Base-by-base conservation (phyloP, 2,329 filamentous ascomycete genomes). In the Macroventuria anomochaeta region DNA sequence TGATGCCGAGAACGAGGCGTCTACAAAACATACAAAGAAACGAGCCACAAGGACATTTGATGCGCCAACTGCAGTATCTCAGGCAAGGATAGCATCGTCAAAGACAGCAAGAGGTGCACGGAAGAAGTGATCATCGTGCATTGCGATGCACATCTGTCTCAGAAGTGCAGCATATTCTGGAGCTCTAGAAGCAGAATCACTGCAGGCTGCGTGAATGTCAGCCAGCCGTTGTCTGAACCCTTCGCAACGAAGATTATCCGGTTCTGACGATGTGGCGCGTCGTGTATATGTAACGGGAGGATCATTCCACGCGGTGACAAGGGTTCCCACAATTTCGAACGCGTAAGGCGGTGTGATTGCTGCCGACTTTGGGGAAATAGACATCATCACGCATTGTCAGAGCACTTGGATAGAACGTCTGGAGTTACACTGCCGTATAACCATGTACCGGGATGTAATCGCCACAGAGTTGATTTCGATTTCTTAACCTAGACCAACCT, bases 51-150 rank as follows among this genome's bases (percentile, higher is more conserved):
- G 61, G 33, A 69, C 67, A 11, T 76, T 68, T 41, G 70, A 72
- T 15, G 70, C 73, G 13, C 69, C 74, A 7, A 76, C 74, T 10
- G 69, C 72, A 36, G 66, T 71, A 46, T 75, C 71, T 46, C 68
- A 71, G 43, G 69, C 68, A 17, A 62, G 58, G 42, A 59, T 55
- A 11, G 54, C 66, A 12, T 38, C 62, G 7, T 26, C 63, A 0
- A 65, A 59, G 29, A 39, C 62, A 12, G 62, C 64, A 34, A 50
- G 37, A 50, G 36, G 46, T 21, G 39, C 28, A 1, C 46, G 21
- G 6, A 49, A 48, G 29, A 54, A 38, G 29, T 54, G 29, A 49
- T 15, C 2, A 7, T 10, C 17, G 7, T n/a, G 26, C 15, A 7
- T 40, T 10, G 23, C 5, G 8, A 25, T 5, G 23, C n/a, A n/a